Evolutionary conservation across 768 basidiomycete genomes (phyloP).

Genomic region (Neoboletus brunneissimus): DNA sequence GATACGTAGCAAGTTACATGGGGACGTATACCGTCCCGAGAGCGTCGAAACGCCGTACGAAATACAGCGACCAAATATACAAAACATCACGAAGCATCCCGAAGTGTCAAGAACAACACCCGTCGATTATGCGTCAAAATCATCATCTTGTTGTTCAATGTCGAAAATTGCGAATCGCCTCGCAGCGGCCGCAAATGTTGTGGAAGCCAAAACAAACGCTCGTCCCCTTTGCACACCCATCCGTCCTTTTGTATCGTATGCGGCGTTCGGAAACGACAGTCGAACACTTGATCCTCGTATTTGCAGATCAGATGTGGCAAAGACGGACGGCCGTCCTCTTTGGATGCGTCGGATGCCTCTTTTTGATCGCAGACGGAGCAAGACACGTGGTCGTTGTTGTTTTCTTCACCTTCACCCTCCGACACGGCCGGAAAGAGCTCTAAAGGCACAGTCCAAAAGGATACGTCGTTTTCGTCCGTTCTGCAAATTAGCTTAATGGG

Average conservation of each 20-base stretch:
- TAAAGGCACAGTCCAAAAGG: too few species aligned
- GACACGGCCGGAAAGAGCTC: too few species aligned
- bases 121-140: conserved; percentile 3
- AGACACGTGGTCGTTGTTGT: too few species aligned
- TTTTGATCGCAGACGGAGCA: too few species aligned
- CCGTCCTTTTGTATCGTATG: conserved; percentile 9
- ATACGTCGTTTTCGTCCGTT: too few species aligned
- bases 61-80: too few species aligned
- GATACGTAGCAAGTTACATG: too few species aligned
- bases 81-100: neutral
- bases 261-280: conserved; percentile 1
- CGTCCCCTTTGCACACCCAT: conserved; percentile 9
- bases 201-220: conserved; percentile 5
- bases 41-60: too few species aligned
- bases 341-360: neutral
- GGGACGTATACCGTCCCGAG: too few species aligned
- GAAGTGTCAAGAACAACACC: conserved; percentile 4
- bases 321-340: neutral
- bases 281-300: conserved; percentile 1
- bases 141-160: conserved; percentile 4
- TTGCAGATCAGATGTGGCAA: conserved; percentile 6
- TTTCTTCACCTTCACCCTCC: too few species aligned
- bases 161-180: neutral
- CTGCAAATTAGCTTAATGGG: too few species aligned
- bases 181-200: conserved; percentile 6